phyloP scores from a whole-genome alignment of 352 stramenopile genomes.

The Phytopythium oedochilum region DNA sequence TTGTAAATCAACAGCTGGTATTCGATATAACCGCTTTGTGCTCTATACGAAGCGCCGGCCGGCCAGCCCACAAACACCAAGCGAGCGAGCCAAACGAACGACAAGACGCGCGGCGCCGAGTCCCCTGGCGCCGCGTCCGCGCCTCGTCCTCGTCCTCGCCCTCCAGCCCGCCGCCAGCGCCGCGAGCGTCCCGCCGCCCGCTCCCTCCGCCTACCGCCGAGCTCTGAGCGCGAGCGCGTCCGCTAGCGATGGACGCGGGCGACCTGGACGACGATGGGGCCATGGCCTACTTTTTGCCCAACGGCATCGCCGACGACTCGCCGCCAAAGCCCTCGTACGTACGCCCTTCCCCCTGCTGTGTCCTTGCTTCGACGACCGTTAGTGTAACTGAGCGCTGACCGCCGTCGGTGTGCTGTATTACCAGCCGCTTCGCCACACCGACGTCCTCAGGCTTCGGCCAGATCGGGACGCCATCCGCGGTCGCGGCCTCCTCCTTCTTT shows the following conservation, averaged over 20 bases:
- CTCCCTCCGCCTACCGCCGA: no score
- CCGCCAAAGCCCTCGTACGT: conserved; percentile 59
- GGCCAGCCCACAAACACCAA: neutral
- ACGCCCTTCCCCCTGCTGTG: neutral
- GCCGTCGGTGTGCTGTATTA: neutral
- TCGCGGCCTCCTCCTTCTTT: conserved; percentile 13
- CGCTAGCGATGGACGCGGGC: conserved; percentile 19
- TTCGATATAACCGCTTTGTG: no score
- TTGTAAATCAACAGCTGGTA: no score
- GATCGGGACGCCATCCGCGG: conserved; percentile 17
- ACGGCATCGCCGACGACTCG: conserved; percentile 80
- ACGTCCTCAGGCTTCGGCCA: conserved; percentile 30
- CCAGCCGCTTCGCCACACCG: neutral
- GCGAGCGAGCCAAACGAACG: neutral
- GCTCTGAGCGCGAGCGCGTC: no score
- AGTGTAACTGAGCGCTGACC: neutral
- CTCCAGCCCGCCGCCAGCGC: no score
- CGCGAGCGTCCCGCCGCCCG: no score
- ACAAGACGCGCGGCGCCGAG: neutral
- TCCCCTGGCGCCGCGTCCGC: neutral
- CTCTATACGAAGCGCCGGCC: no score
- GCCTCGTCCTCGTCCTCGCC: neutral
- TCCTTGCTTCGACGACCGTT: no score
- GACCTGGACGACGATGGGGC: conserved; percentile 55
- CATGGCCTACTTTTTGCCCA: conserved; percentile 83